These are phyloP conservation scores for Blepharisma stoltei DNA, from an alignment of 73 alveolate species.

Conservation along the genomic window DNA sequence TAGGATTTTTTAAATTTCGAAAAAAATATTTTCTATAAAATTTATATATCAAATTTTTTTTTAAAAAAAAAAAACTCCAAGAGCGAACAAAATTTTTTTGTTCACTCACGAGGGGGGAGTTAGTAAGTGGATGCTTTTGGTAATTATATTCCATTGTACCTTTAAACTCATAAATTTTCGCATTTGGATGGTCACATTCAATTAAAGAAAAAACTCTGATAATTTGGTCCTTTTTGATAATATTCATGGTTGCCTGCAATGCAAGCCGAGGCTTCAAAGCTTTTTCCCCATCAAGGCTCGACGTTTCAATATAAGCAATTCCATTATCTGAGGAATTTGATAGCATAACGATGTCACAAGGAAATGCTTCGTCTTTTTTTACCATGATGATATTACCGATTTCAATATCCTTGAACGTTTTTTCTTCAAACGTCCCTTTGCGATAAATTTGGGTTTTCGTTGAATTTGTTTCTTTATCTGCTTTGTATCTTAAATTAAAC, in stretches of 20 bases:
- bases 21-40: too few species aligned
- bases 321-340: constrained; percentile 85
- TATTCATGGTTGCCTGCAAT: background rate
- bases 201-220: background rate
- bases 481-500: constrained; percentile 32
- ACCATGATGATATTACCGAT: constrained; percentile 53
- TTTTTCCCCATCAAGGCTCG: constrained; percentile 97
- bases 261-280: constrained; percentile 78
- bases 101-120: too few species aligned
- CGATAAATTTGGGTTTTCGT: constrained; percentile 33
- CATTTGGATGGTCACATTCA: constrained; percentile 23
- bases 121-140: constrained; percentile 34
- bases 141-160: constrained; percentile 1
- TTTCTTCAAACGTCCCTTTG: constrained; percentile 37
- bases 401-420: constrained; percentile 45
- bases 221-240: background rate
- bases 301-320: constrained; percentile 89
- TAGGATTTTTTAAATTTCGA: too few species aligned
- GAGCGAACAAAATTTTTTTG: too few species aligned
- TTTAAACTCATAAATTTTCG: constrained; percentile 13
- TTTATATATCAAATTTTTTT: too few species aligned
- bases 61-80: too few species aligned
- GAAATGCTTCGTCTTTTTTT: constrained; percentile 69
- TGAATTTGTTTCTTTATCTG: constrained; percentile 39
- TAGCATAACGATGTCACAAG: constrained; percentile 91